Percentiles rank a stretch among this genome's conserved stretches.
Conservation (phyloP, 164 flowering plant species). For the Annona squamosa region DNA sequence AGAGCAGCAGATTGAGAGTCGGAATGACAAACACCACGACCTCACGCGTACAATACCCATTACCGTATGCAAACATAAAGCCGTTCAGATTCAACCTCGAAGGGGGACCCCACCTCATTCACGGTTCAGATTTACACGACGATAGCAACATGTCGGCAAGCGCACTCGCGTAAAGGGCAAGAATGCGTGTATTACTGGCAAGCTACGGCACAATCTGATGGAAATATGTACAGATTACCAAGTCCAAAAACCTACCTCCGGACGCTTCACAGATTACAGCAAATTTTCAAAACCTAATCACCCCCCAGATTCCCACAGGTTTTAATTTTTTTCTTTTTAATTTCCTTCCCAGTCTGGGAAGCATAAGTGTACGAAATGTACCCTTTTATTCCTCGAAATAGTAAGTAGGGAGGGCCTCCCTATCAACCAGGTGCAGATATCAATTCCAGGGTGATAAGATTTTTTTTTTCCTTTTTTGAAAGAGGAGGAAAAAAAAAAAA, state of each 20-base stretch:
- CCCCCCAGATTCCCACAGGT: background rate
- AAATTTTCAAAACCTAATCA: background rate
- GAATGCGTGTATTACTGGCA: background rate
- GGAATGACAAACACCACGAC: too few relatives aligned
- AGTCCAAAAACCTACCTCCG: background rate
- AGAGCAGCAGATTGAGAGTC: too few relatives aligned
- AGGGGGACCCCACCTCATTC: background rate
- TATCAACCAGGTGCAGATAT: background rate
- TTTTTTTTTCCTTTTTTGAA: too few relatives aligned
- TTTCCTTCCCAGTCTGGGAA: background rate
- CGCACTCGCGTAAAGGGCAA: background rate
- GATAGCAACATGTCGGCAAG: background rate
- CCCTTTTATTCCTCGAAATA: background rate
- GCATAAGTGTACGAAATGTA: background rate
- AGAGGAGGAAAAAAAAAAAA: background rate
- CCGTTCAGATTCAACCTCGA: background rate
- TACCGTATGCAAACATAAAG: too few relatives aligned
- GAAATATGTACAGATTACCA: background rate
- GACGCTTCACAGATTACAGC: background rate
- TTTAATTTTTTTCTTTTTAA: too few relatives aligned
- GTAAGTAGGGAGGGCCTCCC: background rate
- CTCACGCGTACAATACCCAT: too few relatives aligned
- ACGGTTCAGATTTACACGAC: background rate
- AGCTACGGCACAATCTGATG: background rate
- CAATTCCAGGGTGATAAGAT: background rate